Base-by-base conservation (phyloP, 2,329 filamentous ascomycete species). In the Exophiala sp. region DNA sequence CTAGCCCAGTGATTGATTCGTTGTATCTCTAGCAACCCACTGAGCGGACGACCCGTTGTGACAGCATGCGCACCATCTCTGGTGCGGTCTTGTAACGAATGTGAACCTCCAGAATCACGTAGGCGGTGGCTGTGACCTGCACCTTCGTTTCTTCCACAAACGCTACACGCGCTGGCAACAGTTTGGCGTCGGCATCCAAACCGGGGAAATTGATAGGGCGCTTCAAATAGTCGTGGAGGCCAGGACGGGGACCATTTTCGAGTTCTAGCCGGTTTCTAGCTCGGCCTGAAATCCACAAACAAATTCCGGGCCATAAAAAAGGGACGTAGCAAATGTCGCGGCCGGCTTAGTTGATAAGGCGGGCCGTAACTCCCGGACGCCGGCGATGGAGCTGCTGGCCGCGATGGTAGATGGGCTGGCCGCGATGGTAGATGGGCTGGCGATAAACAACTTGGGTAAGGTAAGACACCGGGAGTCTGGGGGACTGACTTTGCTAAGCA, bases 261-360 rank as follows among this genome's bases (percentile, higher is more conserved):
- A 11, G 27, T 55, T 55, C 52, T 55, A 55, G 52, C 48, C 41
- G 45, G 40, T 22, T 55, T 55, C 52, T 52, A 55, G 52, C 38
- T 32, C 40, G 23, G 19, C 4, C 11, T 1, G 22, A 27, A 21
- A 32, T 19, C 24, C 40, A 32, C 40, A 22, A 16, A 19, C 10
- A 11, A 2, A 14, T 5, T n/a, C 13, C 19, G 42, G 27, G 27
- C 9, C n/a, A n/a, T n/a, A n/a, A n/a, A n/a, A n/a, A n/a, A n/a
- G n/a, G 41, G 24, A 32, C 6, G 14, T 32, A 7, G 14, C 23
- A 44, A 32, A 32, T n/a, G n/a, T 22, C 34, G 23, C 27, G n/a
- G 29, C 18, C 46, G 29, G 24, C 16, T 14, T 29, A 39, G 30
- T n/a, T 43, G 39, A 41, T 43, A 3, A 24, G 34, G 34, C 34